These are phyloP conservation scores for Tranzscheliella williamsii DNA, from an alignment of 1,284 basidiomycete species.

Conservation along the genomic window DNA sequence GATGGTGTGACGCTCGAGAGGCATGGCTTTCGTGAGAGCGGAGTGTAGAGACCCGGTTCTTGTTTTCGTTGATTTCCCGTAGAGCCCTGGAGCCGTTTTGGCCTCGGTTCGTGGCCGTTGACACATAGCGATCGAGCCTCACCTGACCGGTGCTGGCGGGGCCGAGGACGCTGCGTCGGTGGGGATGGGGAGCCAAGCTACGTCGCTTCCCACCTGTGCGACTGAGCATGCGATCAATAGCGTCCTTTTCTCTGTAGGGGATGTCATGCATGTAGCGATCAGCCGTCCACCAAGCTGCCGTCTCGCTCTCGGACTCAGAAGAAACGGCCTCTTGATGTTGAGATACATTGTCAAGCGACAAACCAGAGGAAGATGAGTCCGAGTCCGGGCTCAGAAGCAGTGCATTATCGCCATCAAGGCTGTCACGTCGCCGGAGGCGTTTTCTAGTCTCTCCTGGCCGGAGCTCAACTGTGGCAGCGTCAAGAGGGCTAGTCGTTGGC, in stretches of 20 bases:
- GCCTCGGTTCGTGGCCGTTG: not conserved
- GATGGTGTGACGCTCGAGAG: not conserved
- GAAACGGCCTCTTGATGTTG: not conserved
- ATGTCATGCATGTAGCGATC: conserved; percentile 11
- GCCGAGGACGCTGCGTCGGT: not conserved
- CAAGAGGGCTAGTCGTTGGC: conserved; percentile 4
- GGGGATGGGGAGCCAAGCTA: not conserved
- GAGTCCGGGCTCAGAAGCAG: conserved; percentile 33
- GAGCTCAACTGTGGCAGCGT: conserved; percentile 9
- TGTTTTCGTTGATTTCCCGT: not conserved
- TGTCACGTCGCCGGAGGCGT: conserved; percentile 23
- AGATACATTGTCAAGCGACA: conserved; percentile 2
- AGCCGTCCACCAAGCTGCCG: conserved; percentile 24
- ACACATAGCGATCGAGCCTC: conserved; percentile 23
- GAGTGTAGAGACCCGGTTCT: not conserved
- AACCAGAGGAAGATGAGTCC: conserved; percentile 18
- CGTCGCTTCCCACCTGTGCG: conserved; percentile 22
- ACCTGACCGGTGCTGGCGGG: conserved; percentile 8
- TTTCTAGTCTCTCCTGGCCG: conserved; percentile 45
- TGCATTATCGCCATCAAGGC: conserved; percentile 15
- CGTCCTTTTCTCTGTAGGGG: conserved; percentile 30
- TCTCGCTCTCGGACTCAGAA: conserved; percentile 1
- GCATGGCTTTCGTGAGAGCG: not conserved
- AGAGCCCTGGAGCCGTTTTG: not conserved
- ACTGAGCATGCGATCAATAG: conserved; percentile 53